These are phyloP conservation scores for Lichtheimia ornata DNA, from an alignment of 371 early-diverging fungal genomes.

Conservation along the genomic window DNA sequence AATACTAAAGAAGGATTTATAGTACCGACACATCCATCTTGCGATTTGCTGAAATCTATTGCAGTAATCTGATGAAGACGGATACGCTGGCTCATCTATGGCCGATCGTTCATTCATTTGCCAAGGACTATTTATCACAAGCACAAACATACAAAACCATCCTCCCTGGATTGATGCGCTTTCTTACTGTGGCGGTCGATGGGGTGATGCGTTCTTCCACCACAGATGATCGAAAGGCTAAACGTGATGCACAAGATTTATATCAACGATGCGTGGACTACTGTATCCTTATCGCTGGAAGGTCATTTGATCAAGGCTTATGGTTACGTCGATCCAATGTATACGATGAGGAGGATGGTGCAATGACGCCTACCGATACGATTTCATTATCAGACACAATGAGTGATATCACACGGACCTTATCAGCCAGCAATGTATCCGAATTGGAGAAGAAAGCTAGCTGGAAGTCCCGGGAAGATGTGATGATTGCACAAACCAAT, in stretches of 20 bases:
- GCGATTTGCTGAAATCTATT: slow-evolving; percentile 64
- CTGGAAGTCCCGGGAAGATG: slow-evolving; percentile 52
- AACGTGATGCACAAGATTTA: slow-evolving; percentile 69
- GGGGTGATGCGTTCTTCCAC: slow-evolving; percentile 43
- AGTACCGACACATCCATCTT: slow-evolving; percentile 65
- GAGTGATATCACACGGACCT: slow-evolving; percentile 28
- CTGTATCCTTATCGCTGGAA: slow-evolving; percentile 77
- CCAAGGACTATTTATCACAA: slow-evolving; percentile 69
- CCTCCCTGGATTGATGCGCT: slow-evolving; percentile 51
- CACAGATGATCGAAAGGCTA: slow-evolving; percentile 67
- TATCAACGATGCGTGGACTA: slow-evolving; percentile 75
- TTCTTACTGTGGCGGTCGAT: slow-evolving; percentile 62
- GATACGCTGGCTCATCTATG: slow-evolving; percentile 64
- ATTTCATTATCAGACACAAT: slow-evolving; percentile 18
- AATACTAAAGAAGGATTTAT: slow-evolving; percentile 3
- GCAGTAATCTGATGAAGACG: slow-evolving; percentile 41
- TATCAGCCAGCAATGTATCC: slow-evolving; percentile 43
- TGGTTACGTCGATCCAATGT: slow-evolving; percentile 64
- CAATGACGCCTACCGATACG: slow-evolving; percentile 17
- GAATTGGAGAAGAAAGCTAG: slow-evolving; percentile 51
- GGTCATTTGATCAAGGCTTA: slow-evolving; percentile 74
- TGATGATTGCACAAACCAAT: slow-evolving; percentile 50
- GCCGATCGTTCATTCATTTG: slow-evolving; percentile 63
- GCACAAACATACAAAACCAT: slow-evolving; percentile 65
- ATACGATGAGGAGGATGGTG: slow-evolving; percentile 34